These are phyloP conservation scores for Schizophyllum amplum DNA, from an alignment of 1,284 basidiomycete species.

Conservation along the genomic window DNA sequence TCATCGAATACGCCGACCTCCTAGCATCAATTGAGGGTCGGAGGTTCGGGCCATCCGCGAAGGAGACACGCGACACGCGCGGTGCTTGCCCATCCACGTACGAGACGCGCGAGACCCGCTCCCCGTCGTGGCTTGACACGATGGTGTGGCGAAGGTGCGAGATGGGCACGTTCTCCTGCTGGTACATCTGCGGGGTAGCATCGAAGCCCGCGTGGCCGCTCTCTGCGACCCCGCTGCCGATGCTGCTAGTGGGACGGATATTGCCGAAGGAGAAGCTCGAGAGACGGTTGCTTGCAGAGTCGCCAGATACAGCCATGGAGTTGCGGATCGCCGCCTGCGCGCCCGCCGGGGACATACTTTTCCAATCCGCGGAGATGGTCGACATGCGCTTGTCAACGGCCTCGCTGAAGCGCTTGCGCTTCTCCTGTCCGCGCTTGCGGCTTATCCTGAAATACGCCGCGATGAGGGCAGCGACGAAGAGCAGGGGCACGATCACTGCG, in stretches of 20 bases:
- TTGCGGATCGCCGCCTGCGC: conserved; percentile 66
- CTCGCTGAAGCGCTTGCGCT: conserved; percentile 63
- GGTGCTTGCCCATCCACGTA: conserved; percentile 32
- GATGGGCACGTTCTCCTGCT: conserved; percentile 25
- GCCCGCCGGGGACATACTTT: conserved; percentile 62
- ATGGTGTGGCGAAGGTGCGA: conserved; percentile 43
- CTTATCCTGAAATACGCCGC: conserved; percentile 50
- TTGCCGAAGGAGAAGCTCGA: conserved; percentile 43
- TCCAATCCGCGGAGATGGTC: conserved; percentile 71
- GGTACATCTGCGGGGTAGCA: conserved; percentile 20
- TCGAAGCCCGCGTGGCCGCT: conserved; percentile 35
- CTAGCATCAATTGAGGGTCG: conserved; percentile 54
- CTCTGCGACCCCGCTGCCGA: conserved; percentile 36
- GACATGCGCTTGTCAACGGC: conserved; percentile 78
- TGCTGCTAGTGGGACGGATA: conserved; percentile 43
- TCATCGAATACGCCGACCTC: conserved; percentile 24
- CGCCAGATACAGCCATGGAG: conserved; percentile 52
- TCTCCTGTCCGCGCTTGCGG: conserved; percentile 48
- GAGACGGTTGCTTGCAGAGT: conserved; percentile 23
- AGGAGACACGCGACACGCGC: conserved; percentile 58
- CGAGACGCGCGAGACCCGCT: conserved; percentile 38
- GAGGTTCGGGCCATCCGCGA: conserved; percentile 50
- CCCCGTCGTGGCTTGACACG: conserved; percentile 14
- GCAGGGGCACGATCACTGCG: conserved; percentile 66
- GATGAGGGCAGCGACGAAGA: conserved; percentile 44